Conservation (phyloP, 1,284 basidiomycete genomes). For the Microbotryum intermedium region DNA sequence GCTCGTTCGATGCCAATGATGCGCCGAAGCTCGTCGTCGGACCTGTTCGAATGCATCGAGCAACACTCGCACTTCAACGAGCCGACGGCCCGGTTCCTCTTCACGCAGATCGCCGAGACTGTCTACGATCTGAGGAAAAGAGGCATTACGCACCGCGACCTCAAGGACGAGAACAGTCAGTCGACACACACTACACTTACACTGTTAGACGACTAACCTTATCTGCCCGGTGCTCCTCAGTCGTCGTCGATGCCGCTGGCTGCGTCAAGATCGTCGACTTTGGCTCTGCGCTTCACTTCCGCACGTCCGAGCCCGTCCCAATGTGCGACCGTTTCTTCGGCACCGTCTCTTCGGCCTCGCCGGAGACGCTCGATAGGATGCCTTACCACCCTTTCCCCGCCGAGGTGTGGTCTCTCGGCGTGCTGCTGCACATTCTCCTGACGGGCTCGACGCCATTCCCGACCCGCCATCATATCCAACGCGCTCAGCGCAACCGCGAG, state of each 20-base stretch:
- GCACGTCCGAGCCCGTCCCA: slow-evolving; percentile 40
- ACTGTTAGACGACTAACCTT: not conserved
- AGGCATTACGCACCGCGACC: slow-evolving; percentile 39
- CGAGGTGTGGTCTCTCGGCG: slow-evolving; percentile 83
- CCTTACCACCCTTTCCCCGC: slow-evolving; percentile 58
- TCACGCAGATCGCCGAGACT: slow-evolving; percentile 37
- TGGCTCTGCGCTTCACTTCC: slow-evolving; percentile 66
- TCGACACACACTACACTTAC: not conserved
- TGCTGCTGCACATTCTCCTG: slow-evolving; percentile 72
- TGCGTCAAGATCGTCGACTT: slow-evolving; percentile 84
- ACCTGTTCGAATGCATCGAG: slow-evolving; percentile 88
- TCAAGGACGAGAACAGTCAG: slow-evolving; percentile 41
- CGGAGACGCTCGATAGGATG: slow-evolving; percentile 66
- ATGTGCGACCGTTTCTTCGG: slow-evolving; percentile 55
- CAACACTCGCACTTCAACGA: slow-evolving; percentile 70
- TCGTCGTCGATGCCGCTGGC: slow-evolving; percentile 82
- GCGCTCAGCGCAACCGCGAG: slow-evolving; percentile 41
- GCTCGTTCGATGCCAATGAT: slow-evolving; percentile 41
- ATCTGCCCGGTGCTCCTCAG: slow-evolving; percentile 51
- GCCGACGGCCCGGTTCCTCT: slow-evolving; percentile 50
- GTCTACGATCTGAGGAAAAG: slow-evolving; percentile 36
- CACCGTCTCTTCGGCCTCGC: slow-evolving; percentile 57
- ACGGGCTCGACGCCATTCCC: slow-evolving; percentile 75
- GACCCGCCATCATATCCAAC: slow-evolving; percentile 55
- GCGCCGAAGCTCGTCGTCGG: slow-evolving; percentile 66